A percentile compares a stretch with the other conserved stretches of the same genome.
Conservation (phyloP, 257 asterid genomes). For the Linaria vulgaris region DNA sequence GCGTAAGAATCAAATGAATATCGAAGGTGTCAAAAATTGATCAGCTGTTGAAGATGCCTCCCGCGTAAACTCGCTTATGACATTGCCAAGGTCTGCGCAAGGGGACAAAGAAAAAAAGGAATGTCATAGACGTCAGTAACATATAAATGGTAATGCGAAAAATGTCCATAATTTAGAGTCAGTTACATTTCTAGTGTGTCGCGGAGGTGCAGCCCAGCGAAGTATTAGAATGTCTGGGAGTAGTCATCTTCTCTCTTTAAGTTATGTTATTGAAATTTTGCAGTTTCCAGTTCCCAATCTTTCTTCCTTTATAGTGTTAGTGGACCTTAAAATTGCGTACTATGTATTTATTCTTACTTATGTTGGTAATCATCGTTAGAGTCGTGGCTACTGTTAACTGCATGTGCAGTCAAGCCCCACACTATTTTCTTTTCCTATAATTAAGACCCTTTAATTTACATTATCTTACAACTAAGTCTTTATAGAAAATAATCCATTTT, state of each 20-base stretch:
- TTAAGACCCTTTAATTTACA: no score
- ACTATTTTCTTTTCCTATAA: no score
- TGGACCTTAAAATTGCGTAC: slow-evolving; percentile 2
- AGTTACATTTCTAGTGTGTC: slow-evolving; percentile 30
- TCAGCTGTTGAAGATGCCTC: slow-evolving; percentile 78
- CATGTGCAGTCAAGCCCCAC: no score
- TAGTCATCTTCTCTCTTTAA: slow-evolving; percentile 35
- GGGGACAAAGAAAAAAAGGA: no score
- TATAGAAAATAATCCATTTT: no score
- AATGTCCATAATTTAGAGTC: slow-evolving; percentile 27
- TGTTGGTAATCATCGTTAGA: neutral
- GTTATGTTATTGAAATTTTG: slow-evolving; percentile 46
- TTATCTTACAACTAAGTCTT: no score
- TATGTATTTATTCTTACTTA: slow-evolving; percentile 4
- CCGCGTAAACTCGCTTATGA: slow-evolving; percentile 65
- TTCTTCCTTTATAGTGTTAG: slow-evolving; percentile 3
- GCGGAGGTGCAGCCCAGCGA: slow-evolving; percentile 52
- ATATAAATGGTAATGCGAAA: no score
- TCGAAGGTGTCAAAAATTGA: slow-evolving; percentile 55
- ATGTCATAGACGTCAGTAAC: no score
- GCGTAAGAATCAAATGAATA: slow-evolving; percentile 35
- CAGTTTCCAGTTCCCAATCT: slow-evolving; percentile 41
- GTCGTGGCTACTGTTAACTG: no score
- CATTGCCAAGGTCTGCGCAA: neutral
- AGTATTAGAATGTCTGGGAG: slow-evolving; percentile 59